Conservation (phyloP, 768 basidiomycete species). For the Tulasnella sp. region DNA sequence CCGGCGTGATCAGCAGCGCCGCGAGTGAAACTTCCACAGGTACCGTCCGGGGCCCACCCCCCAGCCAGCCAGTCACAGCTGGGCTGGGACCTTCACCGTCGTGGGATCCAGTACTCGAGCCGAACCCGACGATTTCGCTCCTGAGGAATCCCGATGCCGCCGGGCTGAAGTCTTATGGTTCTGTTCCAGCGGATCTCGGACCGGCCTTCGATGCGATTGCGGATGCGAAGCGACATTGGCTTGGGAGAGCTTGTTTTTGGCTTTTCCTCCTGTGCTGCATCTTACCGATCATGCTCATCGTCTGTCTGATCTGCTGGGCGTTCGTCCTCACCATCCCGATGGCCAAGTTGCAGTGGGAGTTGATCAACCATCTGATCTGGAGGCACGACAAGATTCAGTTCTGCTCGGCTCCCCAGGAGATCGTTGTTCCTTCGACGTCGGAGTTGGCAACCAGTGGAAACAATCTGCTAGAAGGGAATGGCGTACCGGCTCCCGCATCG, state of each 20-base stretch:
- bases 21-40: slow-evolving; percentile 36
- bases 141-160: slow-evolving; percentile 36
- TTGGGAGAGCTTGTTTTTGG: slow-evolving; percentile 86
- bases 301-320: slow-evolving; percentile 93
- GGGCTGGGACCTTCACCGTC: slow-evolving; percentile 39
- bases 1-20: slow-evolving; percentile 43
- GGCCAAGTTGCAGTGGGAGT: slow-evolving; percentile 96
- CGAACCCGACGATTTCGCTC: slow-evolving; percentile 35
- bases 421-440: slow-evolving; percentile 47
- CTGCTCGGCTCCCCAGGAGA: slow-evolving; percentile 80
- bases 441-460: not conserved
- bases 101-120: slow-evolving; percentile 38
- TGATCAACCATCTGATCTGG: slow-evolving; percentile 77
- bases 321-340: slow-evolving; percentile 95
- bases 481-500: slow-evolving; percentile 45
- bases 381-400: slow-evolving; percentile 88
- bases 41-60: slow-evolving; percentile 39
- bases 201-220: slow-evolving; percentile 7
- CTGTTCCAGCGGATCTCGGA: slow-evolving; percentile 34
- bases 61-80: slow-evolving; percentile 41
- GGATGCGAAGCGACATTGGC: slow-evolving; percentile 46
- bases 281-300: slow-evolving; percentile 84
- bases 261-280: slow-evolving; percentile 72
- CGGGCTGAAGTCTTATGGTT: slow-evolving; percentile 40
- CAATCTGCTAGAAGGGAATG: slow-evolving; percentile 7